Base-by-base conservation (phyloP, 345 rosid species). In the Lepidium aucheri region DNA sequence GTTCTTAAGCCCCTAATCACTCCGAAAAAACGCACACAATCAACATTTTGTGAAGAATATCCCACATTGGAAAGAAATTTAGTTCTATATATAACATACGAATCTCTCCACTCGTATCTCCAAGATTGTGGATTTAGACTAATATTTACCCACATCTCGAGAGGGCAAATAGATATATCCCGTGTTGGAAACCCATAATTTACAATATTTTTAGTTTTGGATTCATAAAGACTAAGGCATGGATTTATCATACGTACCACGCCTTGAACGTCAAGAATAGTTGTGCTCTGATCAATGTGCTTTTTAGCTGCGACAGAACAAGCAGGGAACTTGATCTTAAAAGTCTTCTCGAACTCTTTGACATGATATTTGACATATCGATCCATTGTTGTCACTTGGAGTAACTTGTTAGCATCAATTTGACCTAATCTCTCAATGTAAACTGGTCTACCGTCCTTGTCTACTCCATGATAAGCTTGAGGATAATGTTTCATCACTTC, bases 391-490 rank as follows among this genome's bases (percentile, higher is more conserved):
- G 99, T 95, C 47, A 82, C 98, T 76, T 95, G 95, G 89, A 95
- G 90, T 24, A 95, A 85, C 77, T 80, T 91, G 72, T 79, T 73
- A 30, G 99, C 83, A 46, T 95, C 99, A 26, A 95, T 94, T 84
- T 82, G 91, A 61, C 99, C 99, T 75, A 95, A 77, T 65, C 97
- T 85, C 78, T 95, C 99, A 58, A 95, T 81, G 77, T 95, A 95
- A 53, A 95, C 64, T 14, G 99, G 99, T 14, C 96, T 81, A 33
- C 99, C 99, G 77, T 95, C 99, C 76, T 81, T 95, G 72, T 95
- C 99, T 65, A 95, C 99, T 8, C 99, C 98, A 70, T 95, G 99
- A 82, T 95, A 74, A 64, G 95, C 96, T 67, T 95, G 98, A 44
- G 99, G 99, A 34, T 95, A 95, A 69, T 86, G 85, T 53, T 74